Percentiles rank a stretch among this genome's conserved stretches.
These are phyloP conservation scores for Lasiodiplodia hormozganensis DNA, from an alignment of 2,329 filamentous ascomycete species.

Conservation along the genomic window DNA sequence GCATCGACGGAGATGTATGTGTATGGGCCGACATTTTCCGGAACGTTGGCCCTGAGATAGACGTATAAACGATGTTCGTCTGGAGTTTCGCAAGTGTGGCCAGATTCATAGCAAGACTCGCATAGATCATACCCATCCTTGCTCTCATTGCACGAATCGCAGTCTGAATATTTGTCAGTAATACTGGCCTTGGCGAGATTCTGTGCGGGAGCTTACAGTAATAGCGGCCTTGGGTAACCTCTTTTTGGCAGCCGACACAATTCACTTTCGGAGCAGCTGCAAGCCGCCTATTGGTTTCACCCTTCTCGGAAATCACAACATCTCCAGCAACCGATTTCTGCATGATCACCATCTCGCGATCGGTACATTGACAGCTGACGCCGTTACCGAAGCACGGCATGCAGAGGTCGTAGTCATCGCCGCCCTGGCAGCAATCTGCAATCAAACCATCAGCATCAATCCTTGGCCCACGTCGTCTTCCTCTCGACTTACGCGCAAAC, in stretches of 20 bases:
- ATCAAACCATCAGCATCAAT: background rate
- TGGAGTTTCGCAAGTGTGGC: conserved; percentile 12
- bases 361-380: background rate
- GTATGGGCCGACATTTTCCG: background rate
- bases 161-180: background rate
- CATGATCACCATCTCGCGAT: conserved; percentile 3
- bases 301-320: conserved; percentile 12
- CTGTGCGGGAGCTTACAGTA: background rate
- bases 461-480: too few species aligned
- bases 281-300: conserved; percentile 2
- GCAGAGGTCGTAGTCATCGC: conserved; percentile 11
- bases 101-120: background rate
- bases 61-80: conserved; percentile 12
- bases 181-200: background rate
- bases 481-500: conserved; percentile 24
- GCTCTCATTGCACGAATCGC: conserved; percentile 1
- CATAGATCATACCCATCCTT: conserved; percentile 12
- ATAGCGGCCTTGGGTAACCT: conserved; percentile 1
- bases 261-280: background rate
- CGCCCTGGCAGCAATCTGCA: conserved; percentile 16
- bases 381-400: conserved; percentile 7
- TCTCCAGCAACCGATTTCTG: conserved; percentile 19
- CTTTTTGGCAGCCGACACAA: conserved; percentile 1
- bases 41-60: conserved; percentile 7
- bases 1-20: background rate